These are phyloP conservation scores for Acacia pycnantha DNA, from an alignment of 331 rosid genomes.

Conservation along the genomic window DNA sequence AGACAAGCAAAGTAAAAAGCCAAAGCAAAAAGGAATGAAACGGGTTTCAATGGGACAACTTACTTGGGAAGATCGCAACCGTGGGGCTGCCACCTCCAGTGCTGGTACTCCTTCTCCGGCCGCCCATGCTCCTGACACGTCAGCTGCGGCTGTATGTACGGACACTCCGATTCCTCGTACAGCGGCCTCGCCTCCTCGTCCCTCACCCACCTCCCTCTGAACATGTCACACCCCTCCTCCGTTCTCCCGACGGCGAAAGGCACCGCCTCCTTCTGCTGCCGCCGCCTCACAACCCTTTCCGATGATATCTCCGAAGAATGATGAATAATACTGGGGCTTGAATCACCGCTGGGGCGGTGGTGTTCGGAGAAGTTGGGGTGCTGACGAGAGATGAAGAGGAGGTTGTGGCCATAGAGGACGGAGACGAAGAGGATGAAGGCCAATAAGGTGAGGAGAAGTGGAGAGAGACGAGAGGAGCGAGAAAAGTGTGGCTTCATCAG, in stretches of 20 bases:
- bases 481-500: slow-evolving; percentile 65
- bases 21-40: background rate
- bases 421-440: slow-evolving; percentile 72
- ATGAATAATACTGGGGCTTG: background rate
- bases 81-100: slow-evolving; percentile 94
- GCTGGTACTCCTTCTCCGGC: slow-evolving; percentile 67
- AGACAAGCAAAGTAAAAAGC: background rate
- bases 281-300: slow-evolving; percentile 37
- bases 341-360: slow-evolving; percentile 28
- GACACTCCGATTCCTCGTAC: slow-evolving; percentile 91
- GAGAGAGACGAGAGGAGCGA: slow-evolving; percentile 64
- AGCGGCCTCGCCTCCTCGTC: slow-evolving; percentile 73
- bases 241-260: slow-evolving; percentile 61
- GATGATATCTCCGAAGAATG: background rate
- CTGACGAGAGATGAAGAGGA: slow-evolving; percentile 62
- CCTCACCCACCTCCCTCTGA: slow-evolving; percentile 79
- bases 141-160: slow-evolving; percentile 93
- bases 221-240: slow-evolving; percentile 69
- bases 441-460: slow-evolving; percentile 67
- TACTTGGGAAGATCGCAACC: slow-evolving; percentile 88
- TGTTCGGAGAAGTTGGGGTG: slow-evolving; percentile 39
- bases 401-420: slow-evolving; percentile 66
- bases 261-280: slow-evolving; percentile 32
- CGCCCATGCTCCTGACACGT: slow-evolving; percentile 90
- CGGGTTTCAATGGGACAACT: background rate